phyloP scores from a whole-genome alignment of 768 basidiomycete genomes.

The Suillus alpinus region DNA sequence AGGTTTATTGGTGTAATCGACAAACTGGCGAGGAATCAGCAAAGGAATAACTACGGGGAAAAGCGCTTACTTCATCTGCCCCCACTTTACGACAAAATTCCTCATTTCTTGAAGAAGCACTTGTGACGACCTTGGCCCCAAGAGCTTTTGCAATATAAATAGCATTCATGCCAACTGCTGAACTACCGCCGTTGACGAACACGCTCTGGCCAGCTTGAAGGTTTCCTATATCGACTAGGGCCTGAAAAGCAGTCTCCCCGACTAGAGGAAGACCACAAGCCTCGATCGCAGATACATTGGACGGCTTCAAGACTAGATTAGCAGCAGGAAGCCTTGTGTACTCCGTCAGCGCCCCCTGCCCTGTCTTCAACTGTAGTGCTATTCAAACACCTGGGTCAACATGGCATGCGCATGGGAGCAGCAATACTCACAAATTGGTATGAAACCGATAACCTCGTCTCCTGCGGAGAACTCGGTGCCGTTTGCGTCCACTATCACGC shows the following conservation, averaged over 20 bases:
- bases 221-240: conserved; percentile 44
- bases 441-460: conserved; percentile 62
- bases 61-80: conserved; percentile 57
- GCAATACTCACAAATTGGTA: conserved; percentile 34
- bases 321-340: conserved; percentile 47
- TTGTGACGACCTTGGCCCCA: conserved; percentile 56
- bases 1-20: conserved; percentile 59
- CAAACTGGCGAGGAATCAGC: conserved; percentile 35
- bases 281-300: conserved; percentile 48
- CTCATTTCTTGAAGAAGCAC: conserved; percentile 60
- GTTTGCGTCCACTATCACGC: conserved; percentile 56
- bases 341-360: conserved; percentile 57
- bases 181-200: conserved; percentile 70
- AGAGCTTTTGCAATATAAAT: conserved; percentile 70
- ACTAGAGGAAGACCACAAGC: conserved; percentile 63
- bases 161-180: conserved; percentile 64
- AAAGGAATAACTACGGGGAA: not conserved
- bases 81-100: conserved; percentile 56
- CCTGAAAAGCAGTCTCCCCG: conserved; percentile 57
- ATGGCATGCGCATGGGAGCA: not conserved
- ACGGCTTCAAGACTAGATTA: conserved; percentile 32
- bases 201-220: conserved; percentile 59
- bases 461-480: conserved; percentile 52
- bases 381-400: conserved; percentile 1
- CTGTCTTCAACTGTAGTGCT: conserved; percentile 33